Evolutionary conservation across 2,329 filamentous ascomycete species (phyloP), one percentile per base, ranked within the genome.

Genomic region (Clarireedia paspali): DNA sequence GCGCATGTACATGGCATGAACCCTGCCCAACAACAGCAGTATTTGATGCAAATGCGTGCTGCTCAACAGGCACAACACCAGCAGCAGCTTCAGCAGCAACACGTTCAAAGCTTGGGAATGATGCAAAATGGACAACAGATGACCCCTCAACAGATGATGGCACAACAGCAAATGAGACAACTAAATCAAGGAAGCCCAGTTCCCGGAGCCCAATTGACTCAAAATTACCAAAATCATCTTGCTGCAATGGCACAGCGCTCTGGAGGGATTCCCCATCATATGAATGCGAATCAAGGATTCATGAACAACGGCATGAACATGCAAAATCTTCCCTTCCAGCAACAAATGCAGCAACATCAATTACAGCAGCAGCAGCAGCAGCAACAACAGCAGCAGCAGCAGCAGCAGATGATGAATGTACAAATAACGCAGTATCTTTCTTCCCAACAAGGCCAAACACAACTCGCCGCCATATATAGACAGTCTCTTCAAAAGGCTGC

Each of bases 1-100:
- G 17, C 30, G 49, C 49, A 54, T 48, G 40, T 38, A n/a, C 50
- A 77, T 26, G 72, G 70, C 53, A 57, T 62, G 50, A 59, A 58
- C 42, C 48, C 51, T 10, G 52, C 14, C 17, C 58, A 62, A 52
- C 67, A 62, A 60, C 58, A 60, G 23, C 61, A 63, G 46, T 60
- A 63, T 51, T 57, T 63, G 36, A 60, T 64, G 44, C 59, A 61
- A 58, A 60, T 64, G 57, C 58, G 58, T n/a, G 59, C 59, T n/a
- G 59, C 59, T 42, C 63, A 65, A 38, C 59, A 61, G 12, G 39
- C 40, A 20, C 50, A 56, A 14, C 48, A 34, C n/a, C 30, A 34
- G 14, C 24, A 34, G 46, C 46, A 48, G 14, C 24, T 17, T 6
- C 46, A 36, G 20, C 14, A 15, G 26, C 46, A 52, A 6, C 47